Evolutionary conservation across 2,329 filamentous ascomycete genomes (phyloP), one percentile per base, ranked within the genome.

Genomic region (Fusarium agapanthi): DNA sequence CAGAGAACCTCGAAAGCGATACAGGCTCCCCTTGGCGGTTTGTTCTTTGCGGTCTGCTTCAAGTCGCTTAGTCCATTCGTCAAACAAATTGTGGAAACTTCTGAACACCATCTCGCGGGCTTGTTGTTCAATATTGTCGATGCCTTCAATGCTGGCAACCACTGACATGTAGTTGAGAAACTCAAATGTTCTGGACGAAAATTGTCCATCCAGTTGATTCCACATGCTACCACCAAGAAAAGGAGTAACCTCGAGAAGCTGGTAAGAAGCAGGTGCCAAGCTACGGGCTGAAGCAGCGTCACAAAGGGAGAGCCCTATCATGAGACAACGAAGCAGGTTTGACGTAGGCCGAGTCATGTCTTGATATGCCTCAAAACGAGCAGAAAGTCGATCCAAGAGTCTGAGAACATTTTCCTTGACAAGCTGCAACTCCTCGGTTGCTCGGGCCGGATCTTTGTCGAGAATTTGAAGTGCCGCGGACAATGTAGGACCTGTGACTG

Each of bases 261-360:
- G 74, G 24, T 75, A 69, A 1, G 82, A 81, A 65, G 73, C 56
- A 26, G 69, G 43, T 14, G 87, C 79, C 34, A 69, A 82, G 80
- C 48, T 84, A 75, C 72, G 89, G 82, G 74, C 88, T 73, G 78
- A 84, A 13, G 76, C 72, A 5, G 80, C 76, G 77, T 83, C 83
- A 60, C 86, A 88, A 41, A 97, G 82, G 2, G 89, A 91, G 37
- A 97, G 82, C 6, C 94, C 95, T 67, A 97, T 84, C 73, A 92
- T 89, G 15, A 98, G 84, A 74, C 93, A 93, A 65, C 92, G 90
- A 47, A 98, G 85, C 71, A 98, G 92, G 58, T 92, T 93, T 48
- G 94, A 86, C 16, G 94, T 88, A 8, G 94, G 95, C 48, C 89
- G 86, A 1, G 92, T 93, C 75, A 98, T 89, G 78, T 99, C 96